phyloP scores from a whole-genome alignment of 352 stramenopile species.

The Phytophthora sp. region DNA sequence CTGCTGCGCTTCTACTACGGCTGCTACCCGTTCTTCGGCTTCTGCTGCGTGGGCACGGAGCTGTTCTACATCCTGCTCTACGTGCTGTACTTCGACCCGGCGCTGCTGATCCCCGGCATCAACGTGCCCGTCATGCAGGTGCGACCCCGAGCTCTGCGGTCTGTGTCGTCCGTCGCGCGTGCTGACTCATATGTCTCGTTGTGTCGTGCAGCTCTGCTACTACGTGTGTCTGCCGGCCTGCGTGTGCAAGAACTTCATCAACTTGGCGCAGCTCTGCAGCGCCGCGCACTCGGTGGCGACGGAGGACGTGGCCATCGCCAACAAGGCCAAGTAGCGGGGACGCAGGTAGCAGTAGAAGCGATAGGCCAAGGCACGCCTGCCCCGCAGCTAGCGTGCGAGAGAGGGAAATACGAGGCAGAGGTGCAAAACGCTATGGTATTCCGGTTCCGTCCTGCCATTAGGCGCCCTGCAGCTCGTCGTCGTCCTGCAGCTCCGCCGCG shows the following conservation, averaged over 20 bases:
- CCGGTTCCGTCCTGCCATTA: not conserved
- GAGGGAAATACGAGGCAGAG: slow-evolving; percentile 5
- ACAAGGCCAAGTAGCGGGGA: slow-evolving; percentile 59
- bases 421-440: not conserved
- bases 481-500: slow-evolving; percentile 5
- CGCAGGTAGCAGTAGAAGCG: slow-evolving; percentile 16
- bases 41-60: slow-evolving; percentile 93
- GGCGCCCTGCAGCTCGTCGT: too few relatives aligned
- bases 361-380: slow-evolving; percentile 14
- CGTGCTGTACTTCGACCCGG: slow-evolving; percentile 84
- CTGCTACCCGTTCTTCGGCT: slow-evolving; percentile 93
- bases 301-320: slow-evolving; percentile 57
- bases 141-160: not conserved
- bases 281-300: slow-evolving; percentile 82
- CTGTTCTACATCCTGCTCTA: slow-evolving; percentile 94
- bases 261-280: slow-evolving; percentile 91
- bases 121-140: slow-evolving; percentile 69
- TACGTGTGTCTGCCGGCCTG: slow-evolving; percentile 90
- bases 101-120: slow-evolving; percentile 58
- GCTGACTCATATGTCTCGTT: slow-evolving; percentile 11
- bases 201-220: slow-evolving; percentile 67
- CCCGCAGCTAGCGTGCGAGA: not conserved
- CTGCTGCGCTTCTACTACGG: slow-evolving; percentile 95
- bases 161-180: not conserved
- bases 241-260: slow-evolving; percentile 93